These are phyloP conservation scores for Carnegiea gigantea DNA, from an alignment of 179 eudicot genomes.

Conservation along the genomic window DNA sequence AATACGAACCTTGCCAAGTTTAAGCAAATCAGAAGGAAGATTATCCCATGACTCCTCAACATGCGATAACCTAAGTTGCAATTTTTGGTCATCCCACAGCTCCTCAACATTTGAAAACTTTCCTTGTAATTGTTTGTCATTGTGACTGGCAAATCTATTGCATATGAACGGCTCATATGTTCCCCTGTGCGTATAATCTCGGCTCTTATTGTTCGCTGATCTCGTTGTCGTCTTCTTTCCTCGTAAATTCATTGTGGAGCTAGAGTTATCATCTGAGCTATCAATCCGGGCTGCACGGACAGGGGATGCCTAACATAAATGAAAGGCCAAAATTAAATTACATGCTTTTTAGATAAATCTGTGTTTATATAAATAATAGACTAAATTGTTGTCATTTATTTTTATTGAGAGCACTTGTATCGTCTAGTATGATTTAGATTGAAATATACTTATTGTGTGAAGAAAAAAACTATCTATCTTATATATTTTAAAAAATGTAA, in stretches of 20 bases:
- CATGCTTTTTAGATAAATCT: too few relatives aligned
- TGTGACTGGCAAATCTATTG: background rate
- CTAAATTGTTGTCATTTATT: too few relatives aligned
- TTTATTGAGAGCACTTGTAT: too few relatives aligned
- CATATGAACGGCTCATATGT: conserved; percentile 11
- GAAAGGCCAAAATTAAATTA: too few relatives aligned
- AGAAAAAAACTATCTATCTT: too few relatives aligned
- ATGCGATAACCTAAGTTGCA: conserved; percentile 20
- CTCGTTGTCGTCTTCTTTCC: conserved; percentile 12
- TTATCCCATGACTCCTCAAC: conserved; percentile 39
- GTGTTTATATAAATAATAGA: too few relatives aligned
- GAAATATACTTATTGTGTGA: too few relatives aligned
- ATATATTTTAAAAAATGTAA: too few relatives aligned
- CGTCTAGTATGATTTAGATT: too few relatives aligned
- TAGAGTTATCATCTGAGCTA: conserved; percentile 43
- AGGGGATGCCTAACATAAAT: conserved; percentile 4
- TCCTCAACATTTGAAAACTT: conserved; percentile 31
- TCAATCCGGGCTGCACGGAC: conserved; percentile 33
- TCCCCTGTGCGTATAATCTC: conserved; percentile 13
- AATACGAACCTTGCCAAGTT: conserved; percentile 44
- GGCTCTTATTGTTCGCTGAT: conserved; percentile 24
- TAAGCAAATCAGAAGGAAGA: conserved; percentile 39
- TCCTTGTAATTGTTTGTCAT: background rate
- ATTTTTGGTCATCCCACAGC: conserved; percentile 29
- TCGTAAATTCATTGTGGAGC: conserved; percentile 29